Evolutionary conservation across 2,329 filamentous ascomycete genomes (phyloP).

Genomic region (Graphilbum fragrans): DNA sequence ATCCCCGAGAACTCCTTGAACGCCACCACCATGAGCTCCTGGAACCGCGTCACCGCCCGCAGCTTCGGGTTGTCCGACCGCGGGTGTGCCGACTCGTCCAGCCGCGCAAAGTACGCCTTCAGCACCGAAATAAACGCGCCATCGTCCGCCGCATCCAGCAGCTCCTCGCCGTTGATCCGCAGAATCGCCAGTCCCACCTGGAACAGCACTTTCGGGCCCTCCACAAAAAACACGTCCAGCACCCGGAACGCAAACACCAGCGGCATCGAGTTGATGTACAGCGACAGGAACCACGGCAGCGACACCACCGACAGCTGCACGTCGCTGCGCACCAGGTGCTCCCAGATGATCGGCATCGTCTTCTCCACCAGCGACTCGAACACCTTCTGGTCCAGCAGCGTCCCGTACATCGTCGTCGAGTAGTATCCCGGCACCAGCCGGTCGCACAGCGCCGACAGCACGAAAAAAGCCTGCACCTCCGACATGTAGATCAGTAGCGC

Average conservation of each 20-base stretch:
- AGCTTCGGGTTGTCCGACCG: slow-evolving; percentile 92
- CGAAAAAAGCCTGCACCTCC: slow-evolving; percentile 87
- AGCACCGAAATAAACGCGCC: slow-evolving; percentile 94
- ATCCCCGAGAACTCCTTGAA: slow-evolving; percentile 97
- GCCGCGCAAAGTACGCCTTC: slow-evolving; percentile 83
- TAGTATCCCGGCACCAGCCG: slow-evolving; percentile 92
- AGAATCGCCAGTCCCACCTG: slow-evolving; percentile 95
- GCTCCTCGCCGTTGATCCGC: slow-evolving; percentile 90
- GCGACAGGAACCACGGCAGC: slow-evolving; percentile 90
- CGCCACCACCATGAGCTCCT: slow-evolving; percentile 97
- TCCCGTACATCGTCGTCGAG: slow-evolving; percentile 98
- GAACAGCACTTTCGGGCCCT: slow-evolving; percentile 94
- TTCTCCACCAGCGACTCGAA: slow-evolving; percentile 98
- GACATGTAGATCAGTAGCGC: slow-evolving; percentile 99
- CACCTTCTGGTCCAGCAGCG: slow-evolving; percentile 87
- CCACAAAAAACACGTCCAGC: slow-evolving; percentile 94
- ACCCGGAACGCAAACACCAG: slow-evolving; percentile 95
- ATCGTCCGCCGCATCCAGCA: slow-evolving; percentile 86
- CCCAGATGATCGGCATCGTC: slow-evolving; percentile 97
- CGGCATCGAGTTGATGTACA: slow-evolving; percentile 99
- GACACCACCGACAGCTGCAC: slow-evolving; percentile 96
- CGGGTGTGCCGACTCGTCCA: slow-evolving; percentile 93
- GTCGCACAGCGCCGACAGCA: slow-evolving; percentile 84
- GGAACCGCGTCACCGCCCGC: slow-evolving; percentile 86
- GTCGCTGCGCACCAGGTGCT: slow-evolving; percentile 92